Evolutionary conservation across 306 rosid genomes (phyloP).

Genomic region (Corylus avellana): DNA sequence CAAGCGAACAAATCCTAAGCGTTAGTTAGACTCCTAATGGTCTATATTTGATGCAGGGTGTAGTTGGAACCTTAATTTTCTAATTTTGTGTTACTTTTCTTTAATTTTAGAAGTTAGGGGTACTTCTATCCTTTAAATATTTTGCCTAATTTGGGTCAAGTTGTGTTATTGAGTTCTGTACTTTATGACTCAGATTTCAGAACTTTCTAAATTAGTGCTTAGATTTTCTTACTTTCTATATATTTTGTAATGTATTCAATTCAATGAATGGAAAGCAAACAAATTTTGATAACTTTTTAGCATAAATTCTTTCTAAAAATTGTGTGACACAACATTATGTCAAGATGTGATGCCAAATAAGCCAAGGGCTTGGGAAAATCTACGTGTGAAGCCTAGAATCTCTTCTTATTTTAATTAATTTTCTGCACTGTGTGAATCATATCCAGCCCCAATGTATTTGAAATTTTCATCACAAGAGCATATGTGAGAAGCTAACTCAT

Average conservation of each 20-base stretch:
- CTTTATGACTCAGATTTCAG: not conserved
- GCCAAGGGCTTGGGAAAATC: not conserved
- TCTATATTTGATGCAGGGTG: not conserved
- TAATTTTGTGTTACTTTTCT: not conserved
- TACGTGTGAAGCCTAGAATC: not conserved
- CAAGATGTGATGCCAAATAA: not conserved
- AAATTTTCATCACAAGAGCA: not conserved
- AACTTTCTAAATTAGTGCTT: not conserved
- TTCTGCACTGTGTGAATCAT: not conserved
- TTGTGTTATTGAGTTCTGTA: not conserved
- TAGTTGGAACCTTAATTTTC: slow-evolving; percentile 4
- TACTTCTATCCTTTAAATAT: not conserved
- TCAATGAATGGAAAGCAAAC: not conserved
- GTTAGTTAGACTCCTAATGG: not conserved
- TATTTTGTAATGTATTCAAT: not conserved
- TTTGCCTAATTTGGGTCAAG: not conserved
- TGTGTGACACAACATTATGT: not conserved
- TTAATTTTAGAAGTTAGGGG: not conserved
- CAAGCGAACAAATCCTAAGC: too few relatives aligned
- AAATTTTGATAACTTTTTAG: not conserved
- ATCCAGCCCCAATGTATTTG: not conserved
- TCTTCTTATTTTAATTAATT: not conserved
- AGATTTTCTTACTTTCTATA: not conserved
- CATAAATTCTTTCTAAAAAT: not conserved
- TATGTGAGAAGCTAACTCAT: not conserved